These are phyloP conservation scores for Torulaspora maleeae DNA, from an alignment of 805 yeast species.

Conservation along the genomic window DNA sequence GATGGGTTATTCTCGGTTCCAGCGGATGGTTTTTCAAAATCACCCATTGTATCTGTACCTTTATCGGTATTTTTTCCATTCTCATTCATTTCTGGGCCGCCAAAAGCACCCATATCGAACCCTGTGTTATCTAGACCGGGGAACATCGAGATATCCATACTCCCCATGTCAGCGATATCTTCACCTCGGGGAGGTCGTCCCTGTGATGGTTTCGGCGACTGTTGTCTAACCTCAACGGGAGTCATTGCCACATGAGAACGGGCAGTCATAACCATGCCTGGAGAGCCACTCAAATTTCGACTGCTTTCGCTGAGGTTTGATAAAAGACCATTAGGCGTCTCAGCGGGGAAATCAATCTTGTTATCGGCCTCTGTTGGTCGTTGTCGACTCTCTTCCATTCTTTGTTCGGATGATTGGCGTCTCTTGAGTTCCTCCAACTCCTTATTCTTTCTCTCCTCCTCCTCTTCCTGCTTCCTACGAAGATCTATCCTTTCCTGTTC, in stretches of 20 bases:
- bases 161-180: conserved; percentile 23
- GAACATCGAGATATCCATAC: conserved; percentile 32
- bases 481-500: conserved; percentile 31
- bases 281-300: conserved; percentile 4
- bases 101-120: conserved; percentile 23
- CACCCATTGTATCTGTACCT: conserved; percentile 2
- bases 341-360: conserved; percentile 16
- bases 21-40: conserved; percentile 2
- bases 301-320: conserved; percentile 8
- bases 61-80: not conserved
- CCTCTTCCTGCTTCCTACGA: conserved; percentile 28
- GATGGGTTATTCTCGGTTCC: conserved; percentile 9
- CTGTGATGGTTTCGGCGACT: conserved; percentile 15
- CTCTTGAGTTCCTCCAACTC: conserved; percentile 14
- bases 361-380: conserved; percentile 9
- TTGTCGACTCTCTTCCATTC: conserved; percentile 11
- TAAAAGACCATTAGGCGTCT: conserved; percentile 14
- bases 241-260: conserved; percentile 4
- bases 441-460: conserved; percentile 16
- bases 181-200: conserved; percentile 24
- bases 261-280: not conserved
- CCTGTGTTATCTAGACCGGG: conserved; percentile 34
- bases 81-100: conserved; percentile 1
- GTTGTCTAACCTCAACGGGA: not conserved
- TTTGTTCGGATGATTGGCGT: conserved; percentile 14